These are phyloP conservation scores for Colletotrichum gloeosporioides DNA, from an alignment of 2,329 filamentous ascomycete species.

Conservation along the genomic window DNA sequence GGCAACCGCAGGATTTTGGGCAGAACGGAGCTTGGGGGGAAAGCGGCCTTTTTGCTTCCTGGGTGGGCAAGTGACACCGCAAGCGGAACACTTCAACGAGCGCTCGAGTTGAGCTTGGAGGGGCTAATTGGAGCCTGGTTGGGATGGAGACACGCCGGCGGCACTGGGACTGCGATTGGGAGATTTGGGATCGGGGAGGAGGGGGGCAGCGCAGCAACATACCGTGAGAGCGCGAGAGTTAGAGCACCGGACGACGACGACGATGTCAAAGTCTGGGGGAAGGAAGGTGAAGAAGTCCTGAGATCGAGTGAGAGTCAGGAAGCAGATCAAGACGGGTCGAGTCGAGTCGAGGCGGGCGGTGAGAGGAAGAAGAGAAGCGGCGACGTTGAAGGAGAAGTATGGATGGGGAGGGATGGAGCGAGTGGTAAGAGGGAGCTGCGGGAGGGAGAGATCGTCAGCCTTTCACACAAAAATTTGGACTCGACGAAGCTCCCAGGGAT, in stretches of 20 bases:
- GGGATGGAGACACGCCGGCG: neutral
- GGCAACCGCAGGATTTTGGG: neutral
- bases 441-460: constrained; percentile 26
- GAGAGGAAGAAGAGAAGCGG: constrained; percentile 22
- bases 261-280: constrained; percentile 17
- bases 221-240: constrained; percentile 11
- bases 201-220: neutral
- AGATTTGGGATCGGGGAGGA: neutral
- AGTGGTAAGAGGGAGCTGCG: constrained; percentile 19
- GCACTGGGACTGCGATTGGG: neutral
- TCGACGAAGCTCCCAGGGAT: constrained; percentile 21
- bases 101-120: constrained; percentile 2
- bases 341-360: constrained; percentile 16
- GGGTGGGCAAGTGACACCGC: constrained; percentile 10
- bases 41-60: neutral
- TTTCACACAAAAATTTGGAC: constrained; percentile 26
- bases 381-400: constrained; percentile 22
- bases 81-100: neutral
- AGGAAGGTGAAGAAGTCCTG: constrained; percentile 16
- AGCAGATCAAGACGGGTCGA: neutral
- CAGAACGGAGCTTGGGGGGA: neutral
- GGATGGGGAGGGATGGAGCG: constrained; percentile 17
- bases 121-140: neutral
- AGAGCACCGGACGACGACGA: constrained; percentile 16
- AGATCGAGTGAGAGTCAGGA: constrained; percentile 22